phyloP scores from a whole-genome alignment of 495 filamentous ascomycete species.

The Penicillium parvum region DNA sequence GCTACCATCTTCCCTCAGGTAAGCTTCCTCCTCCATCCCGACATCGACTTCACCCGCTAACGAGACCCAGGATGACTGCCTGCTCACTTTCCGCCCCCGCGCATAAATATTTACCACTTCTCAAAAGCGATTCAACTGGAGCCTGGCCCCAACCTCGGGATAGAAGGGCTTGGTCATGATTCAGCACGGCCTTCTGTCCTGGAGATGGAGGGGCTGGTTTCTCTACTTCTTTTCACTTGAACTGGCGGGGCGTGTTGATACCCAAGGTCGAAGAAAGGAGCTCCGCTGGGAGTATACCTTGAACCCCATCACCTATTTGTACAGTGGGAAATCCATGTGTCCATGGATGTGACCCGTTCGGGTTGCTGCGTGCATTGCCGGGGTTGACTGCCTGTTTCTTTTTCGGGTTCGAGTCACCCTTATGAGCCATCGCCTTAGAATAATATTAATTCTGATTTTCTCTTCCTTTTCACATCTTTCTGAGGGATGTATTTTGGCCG shows the following conservation, averaged over 20 bases:
- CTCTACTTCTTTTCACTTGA: conserved; percentile 12
- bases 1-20: conserved; percentile 97
- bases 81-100: conserved; percentile 42
- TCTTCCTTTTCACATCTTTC: background rate
- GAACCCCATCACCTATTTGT: conserved; percentile 9
- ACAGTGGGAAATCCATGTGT: conserved; percentile 4
- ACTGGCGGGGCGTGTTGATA: conserved; percentile 2
- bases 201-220: conserved; percentile 32
- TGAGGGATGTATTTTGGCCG: no score
- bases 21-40: conserved; percentile 28
- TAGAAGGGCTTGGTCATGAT: conserved; percentile 17
- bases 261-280: background rate
- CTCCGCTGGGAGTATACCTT: background rate
- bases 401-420: conserved; percentile 6
- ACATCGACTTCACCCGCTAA: conserved; percentile 12
- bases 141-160: conserved; percentile 18
- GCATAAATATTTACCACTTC: conserved; percentile 22
- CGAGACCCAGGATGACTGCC: conserved; percentile 37
- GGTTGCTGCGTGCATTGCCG: conserved; percentile 8
- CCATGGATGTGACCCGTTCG: conserved; percentile 11
- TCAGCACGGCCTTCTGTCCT: conserved; percentile 33
- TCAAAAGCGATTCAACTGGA: conserved; percentile 21
- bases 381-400: conserved; percentile 11
- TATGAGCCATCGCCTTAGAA: conserved; percentile 21
- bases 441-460: conserved; percentile 28